Evolutionary conservation across 768 basidiomycete species (phyloP).

Genomic region (Suillus decipiens): DNA sequence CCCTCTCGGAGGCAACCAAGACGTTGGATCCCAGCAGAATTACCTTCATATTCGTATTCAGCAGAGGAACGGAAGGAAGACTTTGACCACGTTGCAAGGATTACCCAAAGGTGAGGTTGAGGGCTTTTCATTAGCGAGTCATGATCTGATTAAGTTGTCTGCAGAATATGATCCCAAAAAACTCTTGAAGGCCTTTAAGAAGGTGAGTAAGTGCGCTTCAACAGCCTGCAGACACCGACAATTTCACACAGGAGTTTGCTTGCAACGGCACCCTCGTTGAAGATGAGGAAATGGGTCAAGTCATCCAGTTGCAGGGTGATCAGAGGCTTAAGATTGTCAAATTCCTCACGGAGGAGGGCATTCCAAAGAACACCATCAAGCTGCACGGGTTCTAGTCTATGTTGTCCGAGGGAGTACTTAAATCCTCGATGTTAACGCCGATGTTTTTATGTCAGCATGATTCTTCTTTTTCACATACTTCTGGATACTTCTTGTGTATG

Average conservation of each 20-base stretch:
- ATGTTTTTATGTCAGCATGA: slow-evolving; percentile 13
- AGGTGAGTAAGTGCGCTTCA: slow-evolving; percentile 49
- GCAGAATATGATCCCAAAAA: slow-evolving; percentile 98
- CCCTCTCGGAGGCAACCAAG: slow-evolving; percentile 68
- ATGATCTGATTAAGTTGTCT: slow-evolving; percentile 15
- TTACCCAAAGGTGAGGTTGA: slow-evolving; percentile 74
- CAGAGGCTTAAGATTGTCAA: slow-evolving; percentile 88
- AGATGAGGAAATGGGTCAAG: slow-evolving; percentile 93
- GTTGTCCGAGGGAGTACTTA: slow-evolving; percentile 9
- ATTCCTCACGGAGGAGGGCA: slow-evolving; percentile 84
- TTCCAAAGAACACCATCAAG: slow-evolving; percentile 78
- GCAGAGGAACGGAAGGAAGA: slow-evolving; percentile 99
- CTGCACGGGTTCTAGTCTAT: slow-evolving; percentile 78
- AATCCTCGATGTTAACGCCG: not conserved
- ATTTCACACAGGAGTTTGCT: slow-evolving; percentile 77
- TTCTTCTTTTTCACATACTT: slow-evolving; percentile 18
- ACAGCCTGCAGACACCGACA: slow-evolving; percentile 11
- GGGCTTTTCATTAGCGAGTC: slow-evolving; percentile 15
- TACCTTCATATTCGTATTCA: slow-evolving; percentile 97
- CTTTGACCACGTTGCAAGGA: slow-evolving; percentile 95
- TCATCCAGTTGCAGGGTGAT: slow-evolving; percentile 98
- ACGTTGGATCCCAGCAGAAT: slow-evolving; percentile 80
- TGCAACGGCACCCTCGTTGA: slow-evolving; percentile 98
- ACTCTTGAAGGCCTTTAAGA: slow-evolving; percentile 98
- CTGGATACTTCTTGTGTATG: slow-evolving; percentile 20